Conservation (phyloP, 768 basidiomycete genomes). For the Dacryopinax primogenitus region DNA sequence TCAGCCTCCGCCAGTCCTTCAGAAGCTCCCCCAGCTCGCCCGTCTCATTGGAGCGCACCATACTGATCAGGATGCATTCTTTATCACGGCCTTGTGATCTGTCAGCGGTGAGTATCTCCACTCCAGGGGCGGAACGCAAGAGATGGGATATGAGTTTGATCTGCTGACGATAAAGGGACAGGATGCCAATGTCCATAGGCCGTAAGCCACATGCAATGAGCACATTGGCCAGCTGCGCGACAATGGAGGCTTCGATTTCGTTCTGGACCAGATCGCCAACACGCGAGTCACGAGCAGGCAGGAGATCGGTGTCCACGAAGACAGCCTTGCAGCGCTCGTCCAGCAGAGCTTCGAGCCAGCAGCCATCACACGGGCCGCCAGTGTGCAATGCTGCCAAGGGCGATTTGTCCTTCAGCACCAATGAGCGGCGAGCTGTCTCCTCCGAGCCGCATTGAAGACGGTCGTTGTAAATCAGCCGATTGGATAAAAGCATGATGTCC, state of each 20-base stretch:
- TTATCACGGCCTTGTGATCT: constrained; percentile 92
- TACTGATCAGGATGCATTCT: constrained; percentile 82
- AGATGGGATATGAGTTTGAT: constrained; percentile 72
- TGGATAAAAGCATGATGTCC: constrained; percentile 87
- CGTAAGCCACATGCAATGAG: constrained; percentile 52
- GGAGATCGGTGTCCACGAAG: constrained; percentile 82
- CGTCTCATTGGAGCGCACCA: constrained; percentile 76
- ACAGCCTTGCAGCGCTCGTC: constrained; percentile 71
- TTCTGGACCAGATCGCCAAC: constrained; percentile 88
- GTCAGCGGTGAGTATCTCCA: constrained; percentile 87
- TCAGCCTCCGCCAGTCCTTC: constrained; percentile 92
- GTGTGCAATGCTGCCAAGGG: constrained; percentile 38
- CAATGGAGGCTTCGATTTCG: constrained; percentile 50
- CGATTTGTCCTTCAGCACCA: constrained; percentile 40
- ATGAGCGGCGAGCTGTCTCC: constrained; percentile 44
- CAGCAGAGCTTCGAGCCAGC: constrained; percentile 61
- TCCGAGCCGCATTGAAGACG: constrained; percentile 68
- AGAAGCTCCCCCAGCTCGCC: constrained; percentile 76
- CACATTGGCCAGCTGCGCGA: constrained; percentile 47
- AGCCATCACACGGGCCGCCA: constrained; percentile 29
- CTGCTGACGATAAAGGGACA: constrained; percentile 90
- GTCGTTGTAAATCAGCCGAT: constrained; percentile 70
- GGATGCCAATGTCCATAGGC: constrained; percentile 66
- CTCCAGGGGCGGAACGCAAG: constrained; percentile 39
- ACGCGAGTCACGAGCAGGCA: constrained; percentile 68